Percentiles rank a stretch among this genome's conserved stretches.
Evolutionary conservation across 768 basidiomycete genomes (phyloP).

Genomic region (Pleurotus citrinopileatus): DNA sequence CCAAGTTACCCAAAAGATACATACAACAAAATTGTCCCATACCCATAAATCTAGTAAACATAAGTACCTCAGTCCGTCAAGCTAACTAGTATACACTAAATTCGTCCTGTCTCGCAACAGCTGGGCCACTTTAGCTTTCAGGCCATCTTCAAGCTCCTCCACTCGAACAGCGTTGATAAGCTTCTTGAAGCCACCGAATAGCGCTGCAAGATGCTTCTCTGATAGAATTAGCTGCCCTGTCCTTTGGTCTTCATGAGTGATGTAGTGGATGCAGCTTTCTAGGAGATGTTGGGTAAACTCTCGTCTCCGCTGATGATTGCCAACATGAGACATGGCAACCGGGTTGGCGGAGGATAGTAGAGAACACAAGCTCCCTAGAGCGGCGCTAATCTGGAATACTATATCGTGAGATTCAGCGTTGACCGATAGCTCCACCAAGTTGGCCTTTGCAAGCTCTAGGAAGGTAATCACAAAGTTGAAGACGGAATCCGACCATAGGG

Average conservation of each 20-base stretch:
- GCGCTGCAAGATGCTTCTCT: neutral
- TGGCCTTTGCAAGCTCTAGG: neutral
- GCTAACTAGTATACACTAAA: too few relatives aligned
- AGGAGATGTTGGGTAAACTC: neutral
- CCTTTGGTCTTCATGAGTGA: neutral
- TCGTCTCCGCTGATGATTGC: neutral
- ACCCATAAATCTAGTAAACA: too few relatives aligned
- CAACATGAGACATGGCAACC: neutral
- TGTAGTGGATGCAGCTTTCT: neutral
- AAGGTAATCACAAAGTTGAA: conserved; percentile 1
- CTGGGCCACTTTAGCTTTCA: neutral
- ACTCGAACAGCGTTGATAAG: neutral
- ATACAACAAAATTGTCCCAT: too few relatives aligned
- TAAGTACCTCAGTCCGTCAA: too few relatives aligned
- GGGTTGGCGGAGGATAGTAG: conserved; percentile 4
- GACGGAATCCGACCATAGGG: conserved; percentile 4
- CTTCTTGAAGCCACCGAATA: neutral
- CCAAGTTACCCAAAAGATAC: too few relatives aligned
- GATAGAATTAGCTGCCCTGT: neutral
- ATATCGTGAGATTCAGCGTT: neutral
- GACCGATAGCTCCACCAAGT: neutral
- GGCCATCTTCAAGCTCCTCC: neutral
- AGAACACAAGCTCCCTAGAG: neutral
- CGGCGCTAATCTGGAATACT: neutral
- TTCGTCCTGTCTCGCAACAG: too few relatives aligned